These are phyloP conservation scores for Elsinoe arachidis DNA, from an alignment of 2,329 filamentous ascomycete genomes.

Conservation along the genomic window DNA sequence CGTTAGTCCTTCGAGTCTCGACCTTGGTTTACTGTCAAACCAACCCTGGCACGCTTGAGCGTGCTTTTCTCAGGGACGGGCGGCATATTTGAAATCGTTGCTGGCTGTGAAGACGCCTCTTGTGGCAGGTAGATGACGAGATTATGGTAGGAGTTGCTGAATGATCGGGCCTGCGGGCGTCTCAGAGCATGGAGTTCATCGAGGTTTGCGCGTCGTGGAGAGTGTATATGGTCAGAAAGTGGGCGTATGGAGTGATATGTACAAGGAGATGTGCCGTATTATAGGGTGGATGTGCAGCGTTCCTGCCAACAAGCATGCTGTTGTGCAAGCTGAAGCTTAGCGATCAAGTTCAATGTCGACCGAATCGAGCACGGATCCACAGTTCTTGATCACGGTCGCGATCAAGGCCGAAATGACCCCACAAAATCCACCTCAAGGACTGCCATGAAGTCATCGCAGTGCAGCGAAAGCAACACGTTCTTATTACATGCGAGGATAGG, in stretches of 20 bases:
- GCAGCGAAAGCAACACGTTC: too few species aligned
- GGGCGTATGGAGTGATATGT: too few species aligned
- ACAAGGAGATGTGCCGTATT: too few species aligned
- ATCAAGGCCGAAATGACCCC: not conserved
- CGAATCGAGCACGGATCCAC: not conserved
- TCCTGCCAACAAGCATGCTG: not conserved
- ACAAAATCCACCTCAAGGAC: not conserved
- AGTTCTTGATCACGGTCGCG: not conserved
- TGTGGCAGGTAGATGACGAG: too few species aligned
- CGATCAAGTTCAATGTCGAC: not conserved
- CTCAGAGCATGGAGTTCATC: too few species aligned
- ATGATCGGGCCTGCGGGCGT: too few species aligned
- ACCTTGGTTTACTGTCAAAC: constrained; percentile 25
- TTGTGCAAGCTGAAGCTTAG: not conserved
- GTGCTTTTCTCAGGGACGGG: constrained; percentile 59
- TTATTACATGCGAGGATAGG: too few species aligned
- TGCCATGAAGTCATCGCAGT: not conserved
- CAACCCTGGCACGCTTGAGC: constrained; percentile 72
- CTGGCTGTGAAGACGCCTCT: too few species aligned
- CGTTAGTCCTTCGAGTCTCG: not conserved
- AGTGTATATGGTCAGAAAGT: too few species aligned
- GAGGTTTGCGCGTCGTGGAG: too few species aligned
- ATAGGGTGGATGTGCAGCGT: not conserved
- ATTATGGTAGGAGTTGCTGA: too few species aligned
- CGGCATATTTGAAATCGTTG: constrained; percentile 4